Percentiles rank a stretch among this genome's conserved stretches.
Evolutionary conservation across 352 stramenopile species (phyloP).

Genomic region (Peronosclerospora sorghi): DNA sequence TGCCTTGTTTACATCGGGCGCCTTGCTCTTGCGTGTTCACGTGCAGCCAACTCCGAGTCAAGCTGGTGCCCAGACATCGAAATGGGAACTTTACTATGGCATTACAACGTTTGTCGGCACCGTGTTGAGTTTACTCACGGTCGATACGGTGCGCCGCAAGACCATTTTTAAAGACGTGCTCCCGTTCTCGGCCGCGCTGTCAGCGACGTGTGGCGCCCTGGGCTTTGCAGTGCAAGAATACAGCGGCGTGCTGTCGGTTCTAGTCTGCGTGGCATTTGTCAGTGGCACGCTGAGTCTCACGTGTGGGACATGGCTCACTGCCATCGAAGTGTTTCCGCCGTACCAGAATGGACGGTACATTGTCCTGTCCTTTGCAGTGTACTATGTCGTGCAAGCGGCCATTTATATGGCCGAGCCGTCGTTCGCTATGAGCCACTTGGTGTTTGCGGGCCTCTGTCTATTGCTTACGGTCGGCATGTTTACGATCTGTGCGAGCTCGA

Average conservation of each 20-base stretch:
- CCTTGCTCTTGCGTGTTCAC: slow-evolving; percentile 48
- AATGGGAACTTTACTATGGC: slow-evolving; percentile 74
- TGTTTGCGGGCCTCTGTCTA: slow-evolving; percentile 56
- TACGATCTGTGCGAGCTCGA: slow-evolving; percentile 62
- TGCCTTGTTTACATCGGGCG: slow-evolving; percentile 56
- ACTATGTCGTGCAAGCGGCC: slow-evolving; percentile 59
- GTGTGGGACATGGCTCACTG: slow-evolving; percentile 72
- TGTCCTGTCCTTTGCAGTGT: slow-evolving; percentile 57
- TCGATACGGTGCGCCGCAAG: slow-evolving; percentile 81
- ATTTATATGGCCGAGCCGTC: slow-evolving; percentile 55
- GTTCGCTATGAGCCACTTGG: slow-evolving; percentile 66
- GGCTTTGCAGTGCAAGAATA: slow-evolving; percentile 32
- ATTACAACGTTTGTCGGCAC: slow-evolving; percentile 62
- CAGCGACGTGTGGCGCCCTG: slow-evolving; percentile 46
- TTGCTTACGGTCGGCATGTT: slow-evolving; percentile 74
- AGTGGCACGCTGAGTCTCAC: slow-evolving; percentile 59
- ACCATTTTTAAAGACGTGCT: slow-evolving; percentile 84
- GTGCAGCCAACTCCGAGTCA: slow-evolving; percentile 37
- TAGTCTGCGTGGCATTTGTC: slow-evolving; percentile 65
- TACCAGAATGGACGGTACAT: slow-evolving; percentile 66
- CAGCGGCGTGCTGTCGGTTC: slow-evolving; percentile 43
- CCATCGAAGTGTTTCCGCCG: slow-evolving; percentile 76
- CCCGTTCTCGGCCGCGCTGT: slow-evolving; percentile 49
- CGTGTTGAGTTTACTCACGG: slow-evolving; percentile 55
- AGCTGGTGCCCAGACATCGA: slow-evolving; percentile 47